A percentile compares a stretch with the other conserved stretches of the same genome.
phyloP scores from a whole-genome alignment of 768 basidiomycete species.

The Auriscalpium orientale region DNA sequence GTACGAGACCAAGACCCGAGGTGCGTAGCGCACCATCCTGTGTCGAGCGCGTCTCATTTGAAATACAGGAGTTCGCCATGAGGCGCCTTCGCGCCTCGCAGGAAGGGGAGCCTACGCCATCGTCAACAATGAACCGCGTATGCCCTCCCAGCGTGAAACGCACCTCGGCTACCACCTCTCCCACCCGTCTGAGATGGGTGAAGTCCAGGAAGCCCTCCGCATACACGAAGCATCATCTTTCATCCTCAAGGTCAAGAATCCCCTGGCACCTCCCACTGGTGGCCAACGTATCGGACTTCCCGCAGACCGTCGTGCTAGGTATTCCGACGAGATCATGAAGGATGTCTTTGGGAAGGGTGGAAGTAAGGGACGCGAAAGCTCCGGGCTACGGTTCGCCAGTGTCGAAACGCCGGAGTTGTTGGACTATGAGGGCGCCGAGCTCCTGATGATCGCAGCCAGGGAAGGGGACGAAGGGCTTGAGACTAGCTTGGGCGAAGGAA shows the following conservation, averaged over 20 bases:
- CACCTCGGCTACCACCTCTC: constrained; percentile 55
- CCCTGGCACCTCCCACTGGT: constrained; percentile 35
- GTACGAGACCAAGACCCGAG: constrained; percentile 58
- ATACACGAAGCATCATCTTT: constrained; percentile 48
- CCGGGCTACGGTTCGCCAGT: constrained; percentile 43
- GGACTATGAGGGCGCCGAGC: constrained; percentile 45
- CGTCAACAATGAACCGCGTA: constrained; percentile 38
- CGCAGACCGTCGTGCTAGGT: constrained; percentile 31
- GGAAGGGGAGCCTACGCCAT: constrained; percentile 56
- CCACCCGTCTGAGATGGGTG: constrained; percentile 40
- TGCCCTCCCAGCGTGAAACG: constrained; percentile 40
- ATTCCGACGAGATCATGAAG: constrained; percentile 39
- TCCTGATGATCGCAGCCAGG: constrained; percentile 47
- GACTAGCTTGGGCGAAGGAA: constrained; percentile 41
- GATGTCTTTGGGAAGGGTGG: constrained; percentile 41
- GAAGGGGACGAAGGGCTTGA: constrained; percentile 41
- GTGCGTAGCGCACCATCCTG: constrained; percentile 22
- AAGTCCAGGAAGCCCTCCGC: constrained; percentile 49
- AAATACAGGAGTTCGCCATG: constrained; percentile 39
- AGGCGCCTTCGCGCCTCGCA: constrained; percentile 43
- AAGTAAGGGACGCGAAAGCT: constrained; percentile 34
- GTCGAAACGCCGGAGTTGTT: constrained; percentile 45
- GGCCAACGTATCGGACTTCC: constrained; percentile 22
- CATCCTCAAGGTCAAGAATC: constrained; percentile 56
- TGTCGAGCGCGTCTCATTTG: not conserved